Evolutionary conservation across 75 land plant species (phyloP), one percentile per base, ranked within the genome.

Genomic region (Picea sitchensis): DNA sequence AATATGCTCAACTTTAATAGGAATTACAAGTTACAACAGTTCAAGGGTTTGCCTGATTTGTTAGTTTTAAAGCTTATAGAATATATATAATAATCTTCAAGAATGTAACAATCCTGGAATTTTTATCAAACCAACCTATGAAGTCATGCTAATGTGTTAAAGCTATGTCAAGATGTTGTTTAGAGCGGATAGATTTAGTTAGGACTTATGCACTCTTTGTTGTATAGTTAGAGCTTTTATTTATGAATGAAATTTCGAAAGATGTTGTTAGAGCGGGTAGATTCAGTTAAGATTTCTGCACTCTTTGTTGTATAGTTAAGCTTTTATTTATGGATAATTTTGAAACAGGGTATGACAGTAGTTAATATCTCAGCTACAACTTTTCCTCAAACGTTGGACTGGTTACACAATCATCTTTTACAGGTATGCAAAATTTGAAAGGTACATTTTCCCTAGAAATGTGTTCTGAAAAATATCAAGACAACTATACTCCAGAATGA

Each of bases 331-430:
- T 56, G 17, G 58, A 23, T 65, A 68, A 5, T 47, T 31, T 65
- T 75, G 61, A 61, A 77, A 64, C 88, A 96, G 99, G 98, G 95
- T 57, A 69, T 94, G 78, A 88, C 82, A 21, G 98, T 94, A 21
- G 92, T 91, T 17, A 91, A 92, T 81, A 79, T 92, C 59, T 94
- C 99, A 21, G 99, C 99, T 17, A 91, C 97, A 78, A 92, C 97
- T n/a, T 96, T 96, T 59, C 93, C 99, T 18, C 99, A 96, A 80
- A 94, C 99, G 44, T 79, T 96, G 81, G 99, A 96, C 84, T 91
- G 89, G 91, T 85, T 96, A 68, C 99, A 96, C 79, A 84, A 81
- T 44, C 88, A 96, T 82, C 95, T 96, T 78, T 91, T 96, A 74
- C 90, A 96, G 99, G 99, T 96, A 77, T 59, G 23, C 18, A 20